Conservation (phyloP, 352 stramenopile species). For the Globisporangium barbulae region DNA sequence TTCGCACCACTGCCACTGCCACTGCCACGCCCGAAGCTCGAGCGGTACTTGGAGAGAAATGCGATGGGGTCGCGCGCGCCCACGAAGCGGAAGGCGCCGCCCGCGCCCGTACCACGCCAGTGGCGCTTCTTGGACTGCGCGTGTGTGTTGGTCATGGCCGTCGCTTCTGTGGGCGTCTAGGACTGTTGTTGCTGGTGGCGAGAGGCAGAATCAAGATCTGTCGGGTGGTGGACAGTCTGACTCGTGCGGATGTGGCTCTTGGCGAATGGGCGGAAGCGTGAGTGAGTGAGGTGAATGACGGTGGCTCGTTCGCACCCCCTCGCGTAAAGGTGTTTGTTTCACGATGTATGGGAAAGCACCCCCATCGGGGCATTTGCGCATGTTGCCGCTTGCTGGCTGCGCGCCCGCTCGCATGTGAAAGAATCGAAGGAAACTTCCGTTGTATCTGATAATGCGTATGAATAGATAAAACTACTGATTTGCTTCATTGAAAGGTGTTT, state of each 20-base stretch:
- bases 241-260: background rate
- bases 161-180: background rate
- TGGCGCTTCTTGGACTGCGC: conserved; percentile 47
- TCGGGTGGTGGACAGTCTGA: background rate
- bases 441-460: background rate
- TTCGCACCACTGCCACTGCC: background rate
- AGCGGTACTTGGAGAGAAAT: conserved; percentile 31
- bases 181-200: background rate
- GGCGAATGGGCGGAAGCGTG: background rate
- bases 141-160: conserved; percentile 26
- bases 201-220: background rate
- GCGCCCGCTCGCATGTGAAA: conserved; percentile 7
- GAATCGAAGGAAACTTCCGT: conserved; percentile 15
- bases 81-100: conserved; percentile 9
- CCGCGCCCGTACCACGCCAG: conserved; percentile 22
- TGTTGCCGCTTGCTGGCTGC: background rate
- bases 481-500: background rate
- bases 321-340: background rate
- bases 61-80: conserved; percentile 20
- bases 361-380: background rate
- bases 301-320: conserved; percentile 2
- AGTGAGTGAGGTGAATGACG: background rate
- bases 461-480: background rate
- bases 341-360: background rate
- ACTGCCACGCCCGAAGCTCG: conserved; percentile 13